A percentile compares a stretch with the other conserved stretches of the same genome.
These are phyloP conservation scores for Aspergillus campestris DNA, from an alignment of 495 filamentous ascomycete genomes.

Conservation along the genomic window DNA sequence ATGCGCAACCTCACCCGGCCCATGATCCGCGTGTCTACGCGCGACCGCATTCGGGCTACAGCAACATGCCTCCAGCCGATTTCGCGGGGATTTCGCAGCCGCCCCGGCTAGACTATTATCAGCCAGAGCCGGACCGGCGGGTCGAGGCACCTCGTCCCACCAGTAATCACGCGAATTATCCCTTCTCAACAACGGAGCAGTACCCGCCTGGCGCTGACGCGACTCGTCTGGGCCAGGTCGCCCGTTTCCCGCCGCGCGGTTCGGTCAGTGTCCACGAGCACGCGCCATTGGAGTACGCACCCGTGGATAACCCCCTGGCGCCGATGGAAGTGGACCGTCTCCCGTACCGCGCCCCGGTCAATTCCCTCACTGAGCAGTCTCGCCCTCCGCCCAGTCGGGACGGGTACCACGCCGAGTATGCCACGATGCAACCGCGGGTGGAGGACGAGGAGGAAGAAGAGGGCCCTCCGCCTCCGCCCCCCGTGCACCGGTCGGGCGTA, in stretches of 20 bases:
- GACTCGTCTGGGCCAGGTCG: neutral
- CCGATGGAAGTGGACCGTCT: constrained; percentile 9
- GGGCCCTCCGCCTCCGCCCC: constrained; percentile 38
- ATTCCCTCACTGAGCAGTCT: constrained; percentile 10
- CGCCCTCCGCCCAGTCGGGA: constrained; percentile 14
- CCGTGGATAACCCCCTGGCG: constrained; percentile 7
- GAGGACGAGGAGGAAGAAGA: constrained; percentile 56
- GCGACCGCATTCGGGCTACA: constrained; percentile 23
- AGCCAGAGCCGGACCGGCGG: constrained; percentile 9
- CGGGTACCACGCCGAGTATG: constrained; percentile 31
- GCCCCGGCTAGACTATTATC: constrained; percentile 6
- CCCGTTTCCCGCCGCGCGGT: constrained; percentile 7
- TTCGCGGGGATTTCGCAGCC: constrained; percentile 13
- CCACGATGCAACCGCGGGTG: constrained; percentile 58
- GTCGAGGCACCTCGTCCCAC: constrained; percentile 12
- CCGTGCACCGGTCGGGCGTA: constrained; percentile 36
- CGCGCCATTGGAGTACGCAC: constrained; percentile 10
- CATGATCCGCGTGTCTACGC: constrained; percentile 22
- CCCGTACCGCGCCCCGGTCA: constrained; percentile 21
- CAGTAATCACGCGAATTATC: constrained; percentile 10
- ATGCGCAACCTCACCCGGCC: neutral
- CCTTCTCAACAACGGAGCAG: constrained; percentile 5
- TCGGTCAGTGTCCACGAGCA: constrained; percentile 7
- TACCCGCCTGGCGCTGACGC: constrained; percentile 4
- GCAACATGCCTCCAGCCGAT: constrained; percentile 18